phyloP scores from a whole-genome alignment of 2,329 filamentous ascomycete genomes.

The Colletotrichum truncatum region DNA sequence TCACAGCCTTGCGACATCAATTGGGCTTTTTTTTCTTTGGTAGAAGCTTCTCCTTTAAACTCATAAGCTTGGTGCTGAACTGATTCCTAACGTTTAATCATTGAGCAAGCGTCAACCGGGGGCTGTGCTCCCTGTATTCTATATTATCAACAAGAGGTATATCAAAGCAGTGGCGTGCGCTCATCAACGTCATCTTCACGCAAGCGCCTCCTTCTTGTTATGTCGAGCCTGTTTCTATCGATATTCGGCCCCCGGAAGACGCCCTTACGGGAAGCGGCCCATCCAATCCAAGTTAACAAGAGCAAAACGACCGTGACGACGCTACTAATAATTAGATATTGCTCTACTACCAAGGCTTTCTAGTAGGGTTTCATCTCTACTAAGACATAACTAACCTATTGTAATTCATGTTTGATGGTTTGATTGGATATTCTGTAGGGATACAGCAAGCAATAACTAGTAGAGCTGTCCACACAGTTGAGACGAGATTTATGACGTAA shows the following conservation, averaged over 20 bases:
- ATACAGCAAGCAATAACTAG: neutral
- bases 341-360: neutral
- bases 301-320: neutral
- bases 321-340: neutral
- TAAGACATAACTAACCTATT: neutral
- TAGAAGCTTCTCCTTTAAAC: too few relatives aligned
- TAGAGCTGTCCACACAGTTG: neutral
- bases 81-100: too few relatives aligned
- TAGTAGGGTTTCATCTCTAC: too few relatives aligned
- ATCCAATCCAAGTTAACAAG: neutral
- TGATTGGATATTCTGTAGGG: neutral
- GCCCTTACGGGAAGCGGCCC: neutral
- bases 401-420: neutral
- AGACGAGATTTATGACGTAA: conserved; percentile 30
- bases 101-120: too few relatives aligned
- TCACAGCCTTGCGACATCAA: too few relatives aligned
- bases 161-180: neutral
- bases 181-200: neutral
- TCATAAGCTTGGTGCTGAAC: too few relatives aligned
- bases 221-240: neutral
- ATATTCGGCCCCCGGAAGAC: neutral
- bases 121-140: too few relatives aligned
- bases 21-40: too few relatives aligned
- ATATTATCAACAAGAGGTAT: neutral
- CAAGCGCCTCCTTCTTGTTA: conserved; percentile 6